These are phyloP conservation scores for Carpinus viminea DNA, from an alignment of 306 rosid species.

Conservation along the genomic window DNA sequence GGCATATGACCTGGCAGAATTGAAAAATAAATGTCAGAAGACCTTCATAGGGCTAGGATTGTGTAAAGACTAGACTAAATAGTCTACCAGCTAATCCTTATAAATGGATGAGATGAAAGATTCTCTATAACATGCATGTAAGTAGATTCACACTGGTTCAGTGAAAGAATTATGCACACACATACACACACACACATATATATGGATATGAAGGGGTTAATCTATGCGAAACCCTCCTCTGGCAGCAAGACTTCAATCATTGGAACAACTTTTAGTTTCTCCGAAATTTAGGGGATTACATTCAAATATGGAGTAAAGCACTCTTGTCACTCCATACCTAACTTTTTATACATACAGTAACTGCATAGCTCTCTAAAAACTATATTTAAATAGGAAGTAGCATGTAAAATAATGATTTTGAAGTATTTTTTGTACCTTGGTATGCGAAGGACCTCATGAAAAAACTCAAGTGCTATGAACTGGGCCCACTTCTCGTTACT, in stretches of 20 bases:
- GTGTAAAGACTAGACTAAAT: conserved; percentile 8
- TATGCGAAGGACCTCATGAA: conserved; percentile 69
- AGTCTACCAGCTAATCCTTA: background rate
- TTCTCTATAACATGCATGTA: background rate
- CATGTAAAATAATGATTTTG: conserved; percentile 19
- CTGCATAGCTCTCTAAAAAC: conserved; percentile 9
- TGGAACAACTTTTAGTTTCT: background rate
- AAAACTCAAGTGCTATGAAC: conserved; percentile 61
- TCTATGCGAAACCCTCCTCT: background rate
- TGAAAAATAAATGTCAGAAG: conserved; percentile 7
- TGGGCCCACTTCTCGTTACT: conserved; percentile 51
- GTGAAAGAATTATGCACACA: background rate
- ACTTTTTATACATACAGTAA: background rate
- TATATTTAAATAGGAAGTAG: background rate
- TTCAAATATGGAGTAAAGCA: background rate
- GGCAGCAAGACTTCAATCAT: background rate
- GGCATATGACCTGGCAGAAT: conserved; percentile 57
- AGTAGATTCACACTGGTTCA: background rate
- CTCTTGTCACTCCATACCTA: background rate
- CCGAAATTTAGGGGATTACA: background rate
- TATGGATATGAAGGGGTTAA: background rate
- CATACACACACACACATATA: background rate
- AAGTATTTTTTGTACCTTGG: conserved; percentile 53
- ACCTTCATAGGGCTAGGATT: conserved; percentile 25
- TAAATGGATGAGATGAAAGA: background rate